A percentile compares a stretch with the other conserved stretches of the same genome.
Evolutionary conservation across 192 early-diverging fungal genomes (phyloP).

Genomic region (Coemansia sp.): DNA sequence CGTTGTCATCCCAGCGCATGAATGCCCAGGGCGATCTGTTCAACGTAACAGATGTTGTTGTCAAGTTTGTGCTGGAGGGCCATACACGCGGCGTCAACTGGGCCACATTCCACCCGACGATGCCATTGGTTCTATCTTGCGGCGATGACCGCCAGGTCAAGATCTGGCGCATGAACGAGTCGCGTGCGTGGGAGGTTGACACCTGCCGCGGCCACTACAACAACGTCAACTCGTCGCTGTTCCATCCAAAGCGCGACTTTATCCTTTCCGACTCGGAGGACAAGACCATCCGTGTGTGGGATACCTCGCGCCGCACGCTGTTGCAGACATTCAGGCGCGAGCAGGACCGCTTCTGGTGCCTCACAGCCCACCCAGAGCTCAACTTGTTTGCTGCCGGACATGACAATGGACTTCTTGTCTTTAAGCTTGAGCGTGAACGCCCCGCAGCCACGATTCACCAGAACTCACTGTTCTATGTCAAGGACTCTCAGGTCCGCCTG

Average conservation of each 20-base stretch:
- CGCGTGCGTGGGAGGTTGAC: constrained; percentile 99
- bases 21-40: constrained; percentile 90
- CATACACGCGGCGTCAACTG: constrained; percentile 98
- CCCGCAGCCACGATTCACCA: constrained; percentile 87
- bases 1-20: constrained; percentile 44
- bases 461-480: constrained; percentile 83
- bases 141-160: constrained; percentile 98
- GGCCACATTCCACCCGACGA: constrained; percentile 95
- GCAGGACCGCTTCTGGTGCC: constrained; percentile 95
- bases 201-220: constrained; percentile 98
- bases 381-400: constrained; percentile 99
- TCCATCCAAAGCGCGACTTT: constrained; percentile 95
- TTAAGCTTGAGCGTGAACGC: constrained; percentile 97
- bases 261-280: constrained; percentile 95
- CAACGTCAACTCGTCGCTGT: constrained; percentile 91
- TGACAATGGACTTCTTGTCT: constrained; percentile 97
- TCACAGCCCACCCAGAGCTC: constrained; percentile 94
- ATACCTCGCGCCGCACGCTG: constrained; percentile 91
- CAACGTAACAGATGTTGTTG: constrained; percentile 92
- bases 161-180: constrained; percentile 98
- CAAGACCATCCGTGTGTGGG: constrained; percentile 98
- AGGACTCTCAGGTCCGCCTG: constrained; percentile 80
- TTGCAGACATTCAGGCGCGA: constrained; percentile 97
- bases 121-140: constrained; percentile 94
- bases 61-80: constrained; percentile 98